Evolutionary conservation across 2,329 filamentous ascomycete genomes (phyloP).

Genomic region (Leptodontidium sp.): DNA sequence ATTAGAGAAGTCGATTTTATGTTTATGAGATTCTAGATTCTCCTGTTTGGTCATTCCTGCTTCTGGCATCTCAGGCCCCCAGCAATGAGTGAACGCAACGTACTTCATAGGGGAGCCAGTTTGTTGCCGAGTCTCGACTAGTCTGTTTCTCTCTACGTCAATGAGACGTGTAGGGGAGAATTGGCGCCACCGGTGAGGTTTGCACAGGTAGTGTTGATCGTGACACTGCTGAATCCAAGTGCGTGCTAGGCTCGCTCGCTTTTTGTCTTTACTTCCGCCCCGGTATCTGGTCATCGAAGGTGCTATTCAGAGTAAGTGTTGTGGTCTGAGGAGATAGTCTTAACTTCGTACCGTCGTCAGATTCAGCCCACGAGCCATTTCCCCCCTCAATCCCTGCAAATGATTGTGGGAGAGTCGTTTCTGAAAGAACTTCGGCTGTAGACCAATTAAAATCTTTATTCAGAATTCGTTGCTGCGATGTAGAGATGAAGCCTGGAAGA

Average conservation of each 20-base stretch:
- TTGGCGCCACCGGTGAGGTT: background rate
- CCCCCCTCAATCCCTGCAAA: background rate
- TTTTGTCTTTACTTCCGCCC: background rate
- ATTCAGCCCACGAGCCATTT: background rate
- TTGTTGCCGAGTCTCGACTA: background rate
- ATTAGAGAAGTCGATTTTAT: background rate
- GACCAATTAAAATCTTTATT: background rate
- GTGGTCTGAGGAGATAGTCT: background rate
- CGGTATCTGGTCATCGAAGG: background rate
- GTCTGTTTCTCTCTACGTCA: background rate
- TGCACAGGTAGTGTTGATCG: background rate
- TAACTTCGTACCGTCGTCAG: background rate
- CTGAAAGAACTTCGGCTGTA: background rate
- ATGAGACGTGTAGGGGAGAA: background rate
- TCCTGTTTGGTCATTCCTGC: conserved; percentile 2
- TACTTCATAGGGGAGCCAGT: background rate
- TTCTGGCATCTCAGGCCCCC: background rate
- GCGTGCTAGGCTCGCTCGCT: background rate
- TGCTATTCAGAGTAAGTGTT: background rate
- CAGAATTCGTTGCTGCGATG: background rate
- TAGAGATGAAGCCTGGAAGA: background rate
- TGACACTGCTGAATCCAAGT: background rate
- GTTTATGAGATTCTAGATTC: background rate
- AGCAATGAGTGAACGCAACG: background rate
- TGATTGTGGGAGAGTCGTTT: background rate